Base-by-base conservation (phyloP, 2,329 filamentous ascomycete genomes). In the Colletotrichum zoysiae region DNA sequence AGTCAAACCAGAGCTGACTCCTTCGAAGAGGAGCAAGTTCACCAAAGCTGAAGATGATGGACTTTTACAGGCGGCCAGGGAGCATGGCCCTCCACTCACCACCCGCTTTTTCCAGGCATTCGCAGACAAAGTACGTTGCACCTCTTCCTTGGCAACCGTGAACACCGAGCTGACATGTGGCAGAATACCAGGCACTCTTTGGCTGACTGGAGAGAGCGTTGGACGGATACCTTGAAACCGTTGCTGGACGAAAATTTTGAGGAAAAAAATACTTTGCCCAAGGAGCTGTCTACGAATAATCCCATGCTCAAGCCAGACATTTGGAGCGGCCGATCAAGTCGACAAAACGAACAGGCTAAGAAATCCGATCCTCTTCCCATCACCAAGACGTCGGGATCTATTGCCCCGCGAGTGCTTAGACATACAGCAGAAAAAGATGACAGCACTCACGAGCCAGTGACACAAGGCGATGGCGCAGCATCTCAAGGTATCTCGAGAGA, bases 401-500 rank as follows among this genome's bases (percentile, higher is more conserved):
- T 20, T 12, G 20, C 26, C 14, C 26, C 61, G 3, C 35, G 5
- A 26, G 50, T 55, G 30, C 16, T 30, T 9, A n/a, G 26, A 5
- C 8, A 26, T 11, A 26, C 14, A 33, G 50, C 18, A 44, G 30
- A 26, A 18, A 26, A 65, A n/a, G 35, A 50, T n/a, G 30, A 26
- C 14, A 9, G 14, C 16, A 30, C 51, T 42, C 35, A 35, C 2
- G 16, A 8, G 20, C 38, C 38, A 46, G 38, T 46, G 48, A 16
- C 23, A n/a, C 46, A 40, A 16, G 18, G 33, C 40, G 58, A 51
- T 18, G 30, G 46, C 33, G 53, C 26, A 46, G 65, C 46, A 30
- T 48, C 65, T 8, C 58, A 63, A 40, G 69, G 42, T 30, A 14
- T 70, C 20, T 57, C 67, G 9, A 73, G 62, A 40, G 48, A 72